These are phyloP conservation scores for Fomes fomentarius DNA, from an alignment of 1,284 basidiomycete species.

Conservation along the genomic window DNA sequence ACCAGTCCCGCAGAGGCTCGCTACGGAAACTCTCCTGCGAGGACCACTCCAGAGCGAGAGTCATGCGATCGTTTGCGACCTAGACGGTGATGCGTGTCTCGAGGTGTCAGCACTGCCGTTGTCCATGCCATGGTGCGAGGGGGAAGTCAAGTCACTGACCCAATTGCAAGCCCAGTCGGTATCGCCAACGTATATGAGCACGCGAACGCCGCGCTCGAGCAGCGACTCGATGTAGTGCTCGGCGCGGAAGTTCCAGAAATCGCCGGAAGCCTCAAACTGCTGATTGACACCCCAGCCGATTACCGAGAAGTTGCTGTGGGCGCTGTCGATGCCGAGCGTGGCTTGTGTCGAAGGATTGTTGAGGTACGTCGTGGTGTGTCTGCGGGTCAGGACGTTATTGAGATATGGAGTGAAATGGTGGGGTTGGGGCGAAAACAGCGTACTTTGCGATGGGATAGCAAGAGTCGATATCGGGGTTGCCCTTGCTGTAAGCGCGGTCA, in stretches of 20 bases:
- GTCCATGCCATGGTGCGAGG: no score
- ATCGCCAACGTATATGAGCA: slow-evolving; percentile 76
- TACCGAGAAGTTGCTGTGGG: slow-evolving; percentile 48
- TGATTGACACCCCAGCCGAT: slow-evolving; percentile 37
- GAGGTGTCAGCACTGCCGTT: no score
- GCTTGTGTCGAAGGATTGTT: slow-evolving; percentile 53
- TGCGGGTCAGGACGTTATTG: slow-evolving; percentile 50
- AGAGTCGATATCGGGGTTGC: slow-evolving; percentile 2
- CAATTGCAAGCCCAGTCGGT: slow-evolving; percentile 81
- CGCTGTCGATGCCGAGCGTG: slow-evolving; percentile 61
- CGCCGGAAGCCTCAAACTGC: neutral
- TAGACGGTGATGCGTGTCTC: no score
- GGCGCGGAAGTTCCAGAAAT: slow-evolving; percentile 39
- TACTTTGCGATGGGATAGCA: slow-evolving; percentile 33
- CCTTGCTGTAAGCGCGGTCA: neutral
- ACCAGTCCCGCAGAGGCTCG: slow-evolving; percentile 59
- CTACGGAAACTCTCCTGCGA: slow-evolving; percentile 52
- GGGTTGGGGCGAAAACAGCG: neutral
- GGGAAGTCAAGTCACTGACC: no score
- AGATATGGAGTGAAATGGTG: slow-evolving; percentile 60
- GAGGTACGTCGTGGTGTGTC: slow-evolving; percentile 57
- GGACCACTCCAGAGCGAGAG: slow-evolving; percentile 64
- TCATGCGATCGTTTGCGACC: slow-evolving; percentile 67
- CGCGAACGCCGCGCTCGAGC: slow-evolving; percentile 73
- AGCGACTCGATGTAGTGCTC: slow-evolving; percentile 67